Percentiles rank a stretch among this genome's conserved stretches.
Evolutionary conservation across 495 filamentous ascomycete genomes (phyloP).

Genomic region (Xylaria telfairii): DNA sequence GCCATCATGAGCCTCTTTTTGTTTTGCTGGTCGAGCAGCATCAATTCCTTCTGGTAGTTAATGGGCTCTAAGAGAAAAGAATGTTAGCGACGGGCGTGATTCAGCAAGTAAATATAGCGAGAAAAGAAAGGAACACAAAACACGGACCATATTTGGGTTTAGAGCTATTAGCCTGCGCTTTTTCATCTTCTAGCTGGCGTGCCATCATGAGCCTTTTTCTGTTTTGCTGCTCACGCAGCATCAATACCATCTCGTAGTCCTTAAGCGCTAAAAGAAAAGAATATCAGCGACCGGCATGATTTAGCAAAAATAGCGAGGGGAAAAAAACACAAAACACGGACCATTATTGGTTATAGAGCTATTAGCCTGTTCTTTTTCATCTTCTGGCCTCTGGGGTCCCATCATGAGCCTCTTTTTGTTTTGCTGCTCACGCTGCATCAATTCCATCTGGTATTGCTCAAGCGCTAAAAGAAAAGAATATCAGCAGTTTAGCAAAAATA

Average conservation of each 20-base stretch:
- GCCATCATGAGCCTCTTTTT: background rate
- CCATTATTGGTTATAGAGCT: background rate
- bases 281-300: too few relatives aligned
- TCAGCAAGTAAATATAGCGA: background rate
- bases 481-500: background rate
- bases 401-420: background rate
- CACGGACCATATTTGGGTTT: too few relatives aligned
- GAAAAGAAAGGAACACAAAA: background rate
- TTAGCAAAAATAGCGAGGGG: background rate
- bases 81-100: too few relatives aligned
- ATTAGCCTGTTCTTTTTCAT: background rate
- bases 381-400: background rate
- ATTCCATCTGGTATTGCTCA: background rate
- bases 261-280: too few relatives aligned
- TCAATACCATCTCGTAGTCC: background rate
- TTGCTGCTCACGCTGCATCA: background rate
- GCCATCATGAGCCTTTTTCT: background rate
- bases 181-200: too few relatives aligned
- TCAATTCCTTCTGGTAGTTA: background rate
- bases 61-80: too few relatives aligned
- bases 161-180: too few relatives aligned
- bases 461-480: too few relatives aligned
- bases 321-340: background rate
- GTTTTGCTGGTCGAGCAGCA: background rate
- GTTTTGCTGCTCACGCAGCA: background rate